Evolutionary conservation across 2,329 filamentous ascomycete genomes (phyloP).

Genomic region (Xylaria sp.): DNA sequence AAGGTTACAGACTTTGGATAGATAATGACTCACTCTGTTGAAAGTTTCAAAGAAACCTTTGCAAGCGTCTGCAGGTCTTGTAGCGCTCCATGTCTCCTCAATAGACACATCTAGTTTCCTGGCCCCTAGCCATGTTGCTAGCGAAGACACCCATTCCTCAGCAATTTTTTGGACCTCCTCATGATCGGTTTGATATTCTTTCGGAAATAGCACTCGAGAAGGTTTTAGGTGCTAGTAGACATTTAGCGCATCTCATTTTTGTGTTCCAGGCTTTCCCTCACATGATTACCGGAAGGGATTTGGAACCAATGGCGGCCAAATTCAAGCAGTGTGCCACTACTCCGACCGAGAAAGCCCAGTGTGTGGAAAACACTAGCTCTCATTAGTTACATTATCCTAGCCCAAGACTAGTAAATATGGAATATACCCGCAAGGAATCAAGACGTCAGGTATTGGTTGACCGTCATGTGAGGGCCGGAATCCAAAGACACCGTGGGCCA

Average conservation of each 20-base stretch:
- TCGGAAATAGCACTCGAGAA: background rate
- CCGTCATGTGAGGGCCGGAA: slow-evolving; percentile 6
- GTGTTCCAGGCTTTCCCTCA: background rate
- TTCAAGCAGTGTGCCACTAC: background rate
- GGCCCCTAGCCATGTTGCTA: slow-evolving; percentile 1
- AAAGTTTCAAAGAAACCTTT: slow-evolving; percentile 5
- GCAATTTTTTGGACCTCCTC: background rate
- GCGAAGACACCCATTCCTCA: slow-evolving; percentile 3
- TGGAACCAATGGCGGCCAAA: slow-evolving; percentile 10
- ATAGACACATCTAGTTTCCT: background rate
- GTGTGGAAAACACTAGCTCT: slow-evolving; percentile 2
- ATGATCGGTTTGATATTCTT: slow-evolving; percentile 4
- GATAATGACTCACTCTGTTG: background rate
- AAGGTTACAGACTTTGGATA: background rate
- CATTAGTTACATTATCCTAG: background rate
- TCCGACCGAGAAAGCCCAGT: slow-evolving; percentile 2
- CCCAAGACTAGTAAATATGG: background rate
- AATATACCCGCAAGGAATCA: slow-evolving; percentile 4
- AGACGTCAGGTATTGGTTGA: background rate
- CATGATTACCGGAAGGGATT: background rate
- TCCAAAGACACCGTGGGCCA: slow-evolving; percentile 1
- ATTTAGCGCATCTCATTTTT: background rate
- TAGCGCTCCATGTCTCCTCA: slow-evolving; percentile 3
- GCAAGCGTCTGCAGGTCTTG: background rate
- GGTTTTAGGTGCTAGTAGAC: background rate